Evolutionary conservation across 345 rosid species (phyloP).

Genomic region (Eucalyptus decipiens): DNA sequence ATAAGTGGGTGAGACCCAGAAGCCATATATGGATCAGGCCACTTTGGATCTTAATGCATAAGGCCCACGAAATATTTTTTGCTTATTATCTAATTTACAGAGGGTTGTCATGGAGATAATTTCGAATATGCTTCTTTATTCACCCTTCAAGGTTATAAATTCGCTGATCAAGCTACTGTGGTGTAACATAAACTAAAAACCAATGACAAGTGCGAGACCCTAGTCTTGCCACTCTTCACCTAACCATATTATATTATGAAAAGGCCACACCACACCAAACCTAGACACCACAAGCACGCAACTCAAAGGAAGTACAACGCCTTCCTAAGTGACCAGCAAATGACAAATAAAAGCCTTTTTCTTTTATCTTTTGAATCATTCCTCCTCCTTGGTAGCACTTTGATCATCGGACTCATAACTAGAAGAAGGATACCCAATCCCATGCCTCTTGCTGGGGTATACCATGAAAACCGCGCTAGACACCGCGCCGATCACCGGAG

Average conservation of each 20-base stretch:
- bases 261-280: not conserved
- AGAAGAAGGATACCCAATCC: slow-evolving; percentile 61
- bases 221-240: not conserved
- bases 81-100: not conserved
- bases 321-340: not conserved
- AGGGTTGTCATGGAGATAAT: not conserved
- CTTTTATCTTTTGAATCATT: not conserved
- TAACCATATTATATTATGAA: not conserved
- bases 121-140: not conserved
- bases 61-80: not conserved
- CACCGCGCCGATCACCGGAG: slow-evolving; percentile 46
- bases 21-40: not conserved
- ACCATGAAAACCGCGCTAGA: slow-evolving; percentile 38
- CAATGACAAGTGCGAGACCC: not conserved
- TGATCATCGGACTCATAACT: not conserved
- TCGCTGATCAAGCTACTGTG: not conserved
- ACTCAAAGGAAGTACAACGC: not conserved
- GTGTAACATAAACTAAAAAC: not conserved
- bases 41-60: not conserved
- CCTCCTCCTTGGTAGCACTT: slow-evolving; percentile 9
- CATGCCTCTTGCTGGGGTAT: slow-evolving; percentile 66
- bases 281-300: not conserved
- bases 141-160: not conserved
- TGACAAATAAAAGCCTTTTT: not conserved
- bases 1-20: not conserved